These are phyloP conservation scores for Apocynum venetum DNA, from an alignment of 257 asterid genomes.

Conservation along the genomic window DNA sequence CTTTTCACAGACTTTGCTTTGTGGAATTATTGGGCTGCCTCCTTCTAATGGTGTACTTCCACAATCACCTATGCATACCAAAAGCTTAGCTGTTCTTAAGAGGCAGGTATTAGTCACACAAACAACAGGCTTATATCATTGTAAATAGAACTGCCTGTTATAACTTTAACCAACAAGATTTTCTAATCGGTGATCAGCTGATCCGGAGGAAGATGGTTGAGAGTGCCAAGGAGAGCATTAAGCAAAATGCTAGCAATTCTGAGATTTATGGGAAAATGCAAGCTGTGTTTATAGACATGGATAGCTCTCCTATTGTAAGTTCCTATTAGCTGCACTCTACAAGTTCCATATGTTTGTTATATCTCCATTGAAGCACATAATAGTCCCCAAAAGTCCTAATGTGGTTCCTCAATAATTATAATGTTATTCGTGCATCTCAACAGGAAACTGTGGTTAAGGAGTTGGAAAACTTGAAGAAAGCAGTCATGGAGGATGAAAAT, in stretches of 20 bases:
- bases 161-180: background rate
- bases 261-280: constrained; percentile 63
- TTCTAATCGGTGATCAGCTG: constrained; percentile 20
- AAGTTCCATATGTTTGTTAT: no score
- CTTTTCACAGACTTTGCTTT: constrained; percentile 43
- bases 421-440: background rate
- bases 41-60: constrained; percentile 74
- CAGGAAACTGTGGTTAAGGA: constrained; percentile 42
- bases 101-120: constrained; percentile 30
- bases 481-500: constrained; percentile 36
- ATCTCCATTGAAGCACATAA: no score
- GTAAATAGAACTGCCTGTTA: background rate
- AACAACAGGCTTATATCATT: background rate
- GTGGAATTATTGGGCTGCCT: constrained; percentile 58
- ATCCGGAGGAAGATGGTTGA: constrained; percentile 50
- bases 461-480: constrained; percentile 45
- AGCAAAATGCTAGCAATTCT: constrained; percentile 35
- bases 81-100: constrained; percentile 46
- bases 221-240: constrained; percentile 47
- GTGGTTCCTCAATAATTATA: background rate
- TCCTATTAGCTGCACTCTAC: background rate
- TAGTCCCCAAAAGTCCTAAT: background rate
- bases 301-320: constrained; percentile 44
- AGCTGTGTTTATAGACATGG: constrained; percentile 47
- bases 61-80: constrained; percentile 66